These are phyloP conservation scores for Fusarium phyllophilum DNA, from an alignment of 2,329 filamentous ascomycete species.

Conservation along the genomic window DNA sequence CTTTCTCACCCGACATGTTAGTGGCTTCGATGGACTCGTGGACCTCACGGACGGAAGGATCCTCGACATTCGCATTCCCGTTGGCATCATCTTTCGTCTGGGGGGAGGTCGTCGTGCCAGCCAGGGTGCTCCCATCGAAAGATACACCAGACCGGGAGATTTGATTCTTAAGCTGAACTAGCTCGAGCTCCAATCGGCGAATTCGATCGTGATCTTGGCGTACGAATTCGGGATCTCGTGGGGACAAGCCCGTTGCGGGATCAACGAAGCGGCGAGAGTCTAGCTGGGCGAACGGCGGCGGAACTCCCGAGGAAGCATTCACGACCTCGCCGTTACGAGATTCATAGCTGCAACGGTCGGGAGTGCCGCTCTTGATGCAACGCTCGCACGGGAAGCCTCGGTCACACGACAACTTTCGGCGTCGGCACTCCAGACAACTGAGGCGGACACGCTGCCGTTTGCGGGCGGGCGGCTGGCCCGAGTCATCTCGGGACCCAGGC, in stretches of 20 bases:
- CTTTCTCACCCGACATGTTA: slow-evolving; percentile 56
- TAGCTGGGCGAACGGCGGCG: slow-evolving; percentile 55
- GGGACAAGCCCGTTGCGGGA: slow-evolving; percentile 43
- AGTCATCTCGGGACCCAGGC: slow-evolving; percentile 43
- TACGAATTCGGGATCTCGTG: slow-evolving; percentile 51
- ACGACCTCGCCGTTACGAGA: slow-evolving; percentile 63
- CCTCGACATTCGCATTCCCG: slow-evolving; percentile 45
- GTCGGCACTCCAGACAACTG: slow-evolving; percentile 69
- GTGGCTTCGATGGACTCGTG: slow-evolving; percentile 54
- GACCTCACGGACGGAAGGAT: slow-evolving; percentile 50
- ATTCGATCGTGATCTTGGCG: slow-evolving; percentile 67
- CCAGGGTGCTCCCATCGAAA: slow-evolving; percentile 63
- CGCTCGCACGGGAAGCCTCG: slow-evolving; percentile 70
- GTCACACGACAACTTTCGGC: slow-evolving; percentile 70
- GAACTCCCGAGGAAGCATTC: slow-evolving; percentile 58
- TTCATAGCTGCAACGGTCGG: slow-evolving; percentile 69
- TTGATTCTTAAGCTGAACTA: slow-evolving; percentile 65
- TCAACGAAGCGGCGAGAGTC: slow-evolving; percentile 52
- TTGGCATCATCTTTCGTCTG: slow-evolving; percentile 57
- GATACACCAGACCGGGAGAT: slow-evolving; percentile 58
- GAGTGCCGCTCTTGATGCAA: slow-evolving; percentile 70
- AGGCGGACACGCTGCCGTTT: slow-evolving; percentile 69
- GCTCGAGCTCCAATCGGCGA: slow-evolving; percentile 67
- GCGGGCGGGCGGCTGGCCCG: slow-evolving; percentile 55
- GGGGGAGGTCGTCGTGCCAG: slow-evolving; percentile 56